Percentiles rank a stretch among this genome's conserved stretches.
These are phyloP conservation scores for Lomentospora prolificans DNA, from an alignment of 2,329 filamentous ascomycete species.

Conservation along the genomic window DNA sequence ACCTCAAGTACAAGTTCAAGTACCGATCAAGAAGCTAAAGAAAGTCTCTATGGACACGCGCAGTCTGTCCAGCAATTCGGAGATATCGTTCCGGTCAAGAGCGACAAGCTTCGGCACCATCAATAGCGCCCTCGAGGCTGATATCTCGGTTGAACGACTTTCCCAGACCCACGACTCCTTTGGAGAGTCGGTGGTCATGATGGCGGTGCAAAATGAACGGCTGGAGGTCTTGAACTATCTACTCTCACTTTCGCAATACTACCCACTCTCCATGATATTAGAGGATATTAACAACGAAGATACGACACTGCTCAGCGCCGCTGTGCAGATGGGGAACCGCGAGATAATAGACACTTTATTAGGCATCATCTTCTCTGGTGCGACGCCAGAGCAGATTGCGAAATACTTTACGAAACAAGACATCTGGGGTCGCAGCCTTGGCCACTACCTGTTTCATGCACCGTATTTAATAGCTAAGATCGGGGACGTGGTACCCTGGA, in stretches of 20 bases:
- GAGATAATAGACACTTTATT: slow-evolving; percentile 69
- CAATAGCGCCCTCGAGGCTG: slow-evolving; percentile 66
- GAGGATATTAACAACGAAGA: slow-evolving; percentile 84
- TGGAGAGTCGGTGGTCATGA: slow-evolving; percentile 83
- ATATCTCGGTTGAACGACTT: slow-evolving; percentile 72
- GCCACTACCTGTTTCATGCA: slow-evolving; percentile 93
- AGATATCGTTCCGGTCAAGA: slow-evolving; percentile 71
- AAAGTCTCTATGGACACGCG: slow-evolving; percentile 83
- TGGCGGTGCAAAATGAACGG: slow-evolving; percentile 67
- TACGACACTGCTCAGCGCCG: slow-evolving; percentile 80
- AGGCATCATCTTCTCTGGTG: slow-evolving; percentile 53
- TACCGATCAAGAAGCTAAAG: slow-evolving; percentile 48
- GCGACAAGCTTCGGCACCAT: slow-evolving; percentile 69
- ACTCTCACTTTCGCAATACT: slow-evolving; percentile 66
- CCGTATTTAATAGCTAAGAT: slow-evolving; percentile 70
- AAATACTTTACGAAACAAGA: slow-evolving; percentile 71
- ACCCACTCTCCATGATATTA: slow-evolving; percentile 59
- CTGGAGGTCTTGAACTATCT: slow-evolving; percentile 69
- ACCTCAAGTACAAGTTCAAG: slow-evolving; percentile 15
- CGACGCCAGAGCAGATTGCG: slow-evolving; percentile 44
- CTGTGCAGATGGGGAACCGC: slow-evolving; percentile 72
- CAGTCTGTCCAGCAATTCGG: slow-evolving; percentile 80
- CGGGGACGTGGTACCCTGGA: slow-evolving; percentile 75
- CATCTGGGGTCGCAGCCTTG: slow-evolving; percentile 74
- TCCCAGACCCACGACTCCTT: slow-evolving; percentile 58